Conservation (phyloP, 129 eudicot species). For the Lactuca saligna region DNA sequence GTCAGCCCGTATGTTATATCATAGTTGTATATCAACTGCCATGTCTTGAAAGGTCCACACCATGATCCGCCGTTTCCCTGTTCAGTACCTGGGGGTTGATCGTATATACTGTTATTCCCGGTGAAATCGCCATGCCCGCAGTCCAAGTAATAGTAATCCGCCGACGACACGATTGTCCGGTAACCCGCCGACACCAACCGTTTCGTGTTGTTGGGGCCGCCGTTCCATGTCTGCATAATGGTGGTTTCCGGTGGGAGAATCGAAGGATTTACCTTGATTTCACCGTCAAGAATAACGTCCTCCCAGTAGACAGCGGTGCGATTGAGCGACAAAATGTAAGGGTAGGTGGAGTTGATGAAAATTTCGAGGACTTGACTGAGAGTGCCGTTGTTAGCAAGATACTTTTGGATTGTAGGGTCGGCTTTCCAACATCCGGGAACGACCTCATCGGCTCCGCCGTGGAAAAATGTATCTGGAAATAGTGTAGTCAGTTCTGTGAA, state of each 20-base stretch:
- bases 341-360: slow-evolving; percentile 54
- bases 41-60: slow-evolving; percentile 91
- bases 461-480: slow-evolving; percentile 73
- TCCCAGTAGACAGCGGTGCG: slow-evolving; percentile 86
- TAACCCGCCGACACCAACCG: slow-evolving; percentile 68
- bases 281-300: slow-evolving; percentile 64
- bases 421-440: slow-evolving; percentile 78
- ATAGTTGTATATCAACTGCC: slow-evolving; percentile 87
- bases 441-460: slow-evolving; percentile 87
- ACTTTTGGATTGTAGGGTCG: slow-evolving; percentile 59
- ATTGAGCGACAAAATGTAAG: slow-evolving; percentile 59
- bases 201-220: slow-evolving; percentile 77
- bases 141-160: slow-evolving; percentile 78
- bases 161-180: slow-evolving; percentile 73
- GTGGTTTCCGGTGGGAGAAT: slow-evolving; percentile 55
- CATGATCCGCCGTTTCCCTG: slow-evolving; percentile 79
- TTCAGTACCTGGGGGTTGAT: slow-evolving; percentile 47
- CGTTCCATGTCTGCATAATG: slow-evolving; percentile 82
- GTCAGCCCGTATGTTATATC: slow-evolving; percentile 70
- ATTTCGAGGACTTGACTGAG: slow-evolving; percentile 67
- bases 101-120: slow-evolving; percentile 60
- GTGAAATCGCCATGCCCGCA: slow-evolving; percentile 89
- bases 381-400: slow-evolving; percentile 50
- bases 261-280: slow-evolving; percentile 45
- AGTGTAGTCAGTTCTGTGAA: slow-evolving; percentile 51